These are phyloP conservation scores for Lathyrus sativus DNA, from an alignment of 306 rosid genomes.

Conservation along the genomic window DNA sequence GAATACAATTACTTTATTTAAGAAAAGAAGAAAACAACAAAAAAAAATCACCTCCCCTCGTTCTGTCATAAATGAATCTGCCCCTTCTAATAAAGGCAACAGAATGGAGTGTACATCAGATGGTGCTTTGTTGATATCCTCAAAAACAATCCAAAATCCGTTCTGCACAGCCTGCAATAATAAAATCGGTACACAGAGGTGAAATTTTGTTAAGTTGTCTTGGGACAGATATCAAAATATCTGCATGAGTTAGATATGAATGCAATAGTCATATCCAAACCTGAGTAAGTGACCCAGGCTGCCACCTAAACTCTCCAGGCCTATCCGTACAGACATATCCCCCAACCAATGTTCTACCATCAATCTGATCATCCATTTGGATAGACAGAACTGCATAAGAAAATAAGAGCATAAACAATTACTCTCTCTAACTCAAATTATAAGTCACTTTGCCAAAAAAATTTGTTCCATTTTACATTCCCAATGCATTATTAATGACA, in stretches of 20 bases:
- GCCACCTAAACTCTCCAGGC: constrained; percentile 97
- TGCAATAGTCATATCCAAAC: constrained; percentile 47
- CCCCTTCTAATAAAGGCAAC: constrained; percentile 77
- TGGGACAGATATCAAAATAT: neutral
- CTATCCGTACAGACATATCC: constrained; percentile 78
- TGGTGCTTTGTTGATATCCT: constrained; percentile 88
- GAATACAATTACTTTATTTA: constrained; percentile 3
- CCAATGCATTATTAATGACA: too few species aligned
- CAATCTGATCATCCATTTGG: constrained; percentile 96
- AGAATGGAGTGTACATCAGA: constrained; percentile 82
- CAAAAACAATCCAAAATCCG: constrained; percentile 94
- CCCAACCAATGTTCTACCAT: constrained; percentile 81
- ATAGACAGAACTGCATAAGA: constrained; percentile 69
- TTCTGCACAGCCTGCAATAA: constrained; percentile 71
- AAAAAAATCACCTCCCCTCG: constrained; percentile 73
- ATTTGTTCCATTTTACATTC: too few species aligned
- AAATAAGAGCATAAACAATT: constrained; percentile 26
- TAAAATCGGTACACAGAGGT: constrained; percentile 11
- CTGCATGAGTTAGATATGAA: constrained; percentile 21
- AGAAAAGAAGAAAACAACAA: neutral
- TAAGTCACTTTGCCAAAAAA: too few species aligned
- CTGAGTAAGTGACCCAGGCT: constrained; percentile 96
- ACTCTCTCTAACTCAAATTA: too few species aligned
- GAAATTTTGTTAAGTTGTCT: constrained; percentile 2
- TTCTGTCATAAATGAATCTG: constrained; percentile 62